Evolutionary conservation across 495 filamentous ascomycete species (phyloP).

Genomic region (Corynascus novoguineensis): DNA sequence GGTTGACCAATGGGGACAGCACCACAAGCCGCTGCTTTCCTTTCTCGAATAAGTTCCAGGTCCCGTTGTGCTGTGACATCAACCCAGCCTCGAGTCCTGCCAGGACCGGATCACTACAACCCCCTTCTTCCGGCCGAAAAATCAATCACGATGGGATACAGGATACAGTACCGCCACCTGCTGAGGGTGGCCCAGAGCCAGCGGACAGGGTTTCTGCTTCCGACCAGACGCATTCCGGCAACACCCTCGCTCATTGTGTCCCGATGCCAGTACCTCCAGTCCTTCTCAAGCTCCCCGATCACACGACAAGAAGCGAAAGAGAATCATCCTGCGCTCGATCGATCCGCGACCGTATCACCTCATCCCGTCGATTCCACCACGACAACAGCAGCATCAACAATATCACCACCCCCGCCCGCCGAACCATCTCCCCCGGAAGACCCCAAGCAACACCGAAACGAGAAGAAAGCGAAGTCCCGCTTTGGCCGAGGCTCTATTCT

Average conservation of each 20-base stretch:
- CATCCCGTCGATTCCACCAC: neutral
- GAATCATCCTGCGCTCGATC: neutral
- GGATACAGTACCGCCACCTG: slow-evolving; percentile 15
- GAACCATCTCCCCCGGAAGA: neutral
- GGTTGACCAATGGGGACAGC: neutral
- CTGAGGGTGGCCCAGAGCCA: slow-evolving; percentile 11
- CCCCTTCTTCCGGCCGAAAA: neutral
- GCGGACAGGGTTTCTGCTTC: neutral
- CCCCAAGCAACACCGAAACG: neutral
- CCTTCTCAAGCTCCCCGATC: slow-evolving; percentile 2
- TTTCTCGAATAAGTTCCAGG: neutral
- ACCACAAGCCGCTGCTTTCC: neutral
- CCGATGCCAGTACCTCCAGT: neutral
- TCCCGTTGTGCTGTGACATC: neutral
- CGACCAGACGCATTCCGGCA: neutral
- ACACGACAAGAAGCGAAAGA: neutral
- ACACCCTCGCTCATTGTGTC: neutral
- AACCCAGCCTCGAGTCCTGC: neutral
- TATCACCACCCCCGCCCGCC: neutral
- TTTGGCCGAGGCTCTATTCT: slow-evolving; percentile 15
- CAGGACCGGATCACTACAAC: too few species aligned
- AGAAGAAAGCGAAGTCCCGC: slow-evolving; percentile 46
- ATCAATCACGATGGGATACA: neutral
- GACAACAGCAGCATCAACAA: neutral
- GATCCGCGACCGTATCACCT: neutral